Evolutionary conservation across 1,139 yeast genomes (phyloP).

Genomic region (Protomyces pachydermus): DNA sequence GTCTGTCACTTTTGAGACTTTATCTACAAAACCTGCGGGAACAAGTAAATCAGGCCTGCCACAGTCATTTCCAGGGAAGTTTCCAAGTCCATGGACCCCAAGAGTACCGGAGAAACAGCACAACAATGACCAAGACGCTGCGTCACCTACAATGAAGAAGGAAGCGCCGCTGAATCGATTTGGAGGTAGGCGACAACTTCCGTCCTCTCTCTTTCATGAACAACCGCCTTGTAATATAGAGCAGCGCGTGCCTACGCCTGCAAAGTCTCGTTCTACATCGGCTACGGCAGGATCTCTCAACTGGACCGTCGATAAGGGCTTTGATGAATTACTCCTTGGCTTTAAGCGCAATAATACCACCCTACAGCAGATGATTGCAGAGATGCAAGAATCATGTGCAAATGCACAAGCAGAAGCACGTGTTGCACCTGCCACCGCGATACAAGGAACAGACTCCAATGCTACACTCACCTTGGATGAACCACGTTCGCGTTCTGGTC

Average conservation of each 20-base stretch:
- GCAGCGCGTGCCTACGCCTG: neutral
- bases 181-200: neutral
- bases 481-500: constrained; percentile 20
- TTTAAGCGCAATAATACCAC: constrained; percentile 7
- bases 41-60: constrained; percentile 5
- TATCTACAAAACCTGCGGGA: neutral
- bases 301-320: constrained; percentile 18
- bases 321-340: constrained; percentile 9
- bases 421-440: neutral
- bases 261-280: neutral
- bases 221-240: neutral
- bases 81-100: constrained; percentile 23
- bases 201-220: neutral
- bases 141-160: neutral
- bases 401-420: constrained; percentile 8
- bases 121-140: neutral
- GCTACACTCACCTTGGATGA: constrained; percentile 13
- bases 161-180: neutral
- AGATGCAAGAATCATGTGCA: constrained; percentile 22
- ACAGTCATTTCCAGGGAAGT: constrained; percentile 13
- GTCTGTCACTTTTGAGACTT: constrained; percentile 10
- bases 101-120: neutral
- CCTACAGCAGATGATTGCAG: constrained; percentile 6
- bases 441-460: neutral
- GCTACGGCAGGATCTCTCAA: neutral